Evolutionary conservation across 306 rosid species (phyloP), one percentile per base, ranked within the genome.

Genomic region (Benincasa hispida): DNA sequence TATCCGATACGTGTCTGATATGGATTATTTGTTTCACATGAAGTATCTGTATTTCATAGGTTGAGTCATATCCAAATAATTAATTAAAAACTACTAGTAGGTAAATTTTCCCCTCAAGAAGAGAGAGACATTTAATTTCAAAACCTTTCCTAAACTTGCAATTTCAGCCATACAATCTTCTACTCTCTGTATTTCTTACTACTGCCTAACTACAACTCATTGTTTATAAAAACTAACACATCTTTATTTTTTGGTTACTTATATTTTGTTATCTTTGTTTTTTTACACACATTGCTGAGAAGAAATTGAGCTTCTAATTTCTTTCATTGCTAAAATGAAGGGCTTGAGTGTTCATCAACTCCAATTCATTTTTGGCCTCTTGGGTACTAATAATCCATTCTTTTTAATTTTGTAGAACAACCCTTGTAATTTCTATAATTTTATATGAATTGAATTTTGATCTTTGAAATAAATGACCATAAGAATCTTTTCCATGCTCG

Each of bases 291-390:
- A 66, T 37, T 34, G 51, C 8, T 37, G 3, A 19, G 28, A 28
- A 61, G 15, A 28, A 2, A 61, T n/a, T n/a, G 21, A 8, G 10
- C 4, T 61, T 21, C 11, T 42, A 0, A 21, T 21, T 1, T 17
- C 3, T 5, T 28, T 30, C 24, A 35, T 18, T 18, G 41, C 53
- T 24, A 12, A 10, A 70, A 82, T 82, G 82, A 35, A 8, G 62
- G 35, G 51, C 61, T 47, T 81, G 59, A 81, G 87, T 27, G 78
- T 47, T 25, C 87, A 84, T 22, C 83, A 81, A 35, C 19, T 90
- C 78, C 84, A 84, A 73, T 72, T 90, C 83, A 78, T 85, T 69
- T 90, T 87, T 81, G 91, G 91, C 47, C 75, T 90, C 76, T 57
- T 88, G 77, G 96, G 93, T 89, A 45, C 8, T 9, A 83, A 70